These are phyloP conservation scores for Dalbergia cultrata DNA, from an alignment of 306 rosid genomes.

Conservation along the genomic window DNA sequence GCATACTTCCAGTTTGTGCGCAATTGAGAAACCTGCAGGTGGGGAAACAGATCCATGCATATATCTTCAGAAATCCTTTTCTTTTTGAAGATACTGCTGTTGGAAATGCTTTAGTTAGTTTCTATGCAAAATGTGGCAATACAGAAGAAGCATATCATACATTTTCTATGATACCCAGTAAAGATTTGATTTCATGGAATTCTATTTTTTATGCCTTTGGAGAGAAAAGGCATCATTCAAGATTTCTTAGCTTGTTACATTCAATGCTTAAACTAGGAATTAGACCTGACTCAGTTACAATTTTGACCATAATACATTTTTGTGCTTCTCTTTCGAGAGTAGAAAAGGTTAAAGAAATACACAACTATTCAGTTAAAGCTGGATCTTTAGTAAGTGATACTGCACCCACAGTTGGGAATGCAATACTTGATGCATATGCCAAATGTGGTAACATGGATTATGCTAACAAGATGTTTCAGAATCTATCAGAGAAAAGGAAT, in stretches of 20 bases:
- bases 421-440: constrained; percentile 90
- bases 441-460: constrained; percentile 76
- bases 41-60: constrained; percentile 80
- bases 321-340: constrained; percentile 58
- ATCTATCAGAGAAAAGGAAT: constrained; percentile 64
- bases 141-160: constrained; percentile 59
- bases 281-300: constrained; percentile 71
- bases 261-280: constrained; percentile 64
- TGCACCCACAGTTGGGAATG: constrained; percentile 71
- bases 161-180: constrained; percentile 63
- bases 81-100: constrained; percentile 63
- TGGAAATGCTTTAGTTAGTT: constrained; percentile 81
- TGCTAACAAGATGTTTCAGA: constrained; percentile 66
- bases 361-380: constrained; percentile 69
- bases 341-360: constrained; percentile 80
- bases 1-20: constrained; percentile 82
- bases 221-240: constrained; percentile 53
- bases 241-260: constrained; percentile 62
- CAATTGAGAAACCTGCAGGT: constrained; percentile 53
- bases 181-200: constrained; percentile 97
- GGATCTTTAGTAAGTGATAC: constrained; percentile 57
- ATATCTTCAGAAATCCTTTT: constrained; percentile 61
- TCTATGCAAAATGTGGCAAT: constrained; percentile 73
- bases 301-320: constrained; percentile 67
- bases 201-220: constrained; percentile 76